Evolutionary conservation across 2,329 filamentous ascomycete genomes (phyloP).

Genomic region (Cladosporium sp.): DNA sequence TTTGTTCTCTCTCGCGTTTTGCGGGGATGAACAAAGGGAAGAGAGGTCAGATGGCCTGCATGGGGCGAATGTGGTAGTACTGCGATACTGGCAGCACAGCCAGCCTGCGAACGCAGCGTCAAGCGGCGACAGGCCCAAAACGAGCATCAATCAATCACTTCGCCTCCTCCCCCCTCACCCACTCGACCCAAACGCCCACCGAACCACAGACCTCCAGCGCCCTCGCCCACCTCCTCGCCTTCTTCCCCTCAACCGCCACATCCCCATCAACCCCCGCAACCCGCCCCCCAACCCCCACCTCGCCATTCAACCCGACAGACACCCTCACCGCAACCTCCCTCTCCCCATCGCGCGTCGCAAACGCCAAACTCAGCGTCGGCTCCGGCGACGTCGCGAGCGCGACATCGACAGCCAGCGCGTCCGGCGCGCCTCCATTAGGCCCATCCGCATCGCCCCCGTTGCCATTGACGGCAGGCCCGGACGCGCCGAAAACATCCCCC

Average conservation of each 20-base stretch:
- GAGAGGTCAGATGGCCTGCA: no score
- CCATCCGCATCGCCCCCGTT: background rate
- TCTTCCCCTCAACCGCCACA: conserved; percentile 21
- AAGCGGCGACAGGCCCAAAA: no score
- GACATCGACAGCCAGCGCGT: conserved; percentile 25
- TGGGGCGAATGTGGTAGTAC: no score
- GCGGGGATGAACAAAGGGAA: no score
- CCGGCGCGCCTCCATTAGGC: no score
- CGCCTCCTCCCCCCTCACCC: conserved; percentile 29
- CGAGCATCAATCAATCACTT: background rate
- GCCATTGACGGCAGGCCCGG: background rate
- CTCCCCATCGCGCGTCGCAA: conserved; percentile 42
- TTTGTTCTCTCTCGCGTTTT: no score
- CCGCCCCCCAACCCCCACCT: conserved; percentile 4
- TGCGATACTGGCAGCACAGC: no score
- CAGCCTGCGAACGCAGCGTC: no score
- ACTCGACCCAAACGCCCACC: conserved; percentile 48
- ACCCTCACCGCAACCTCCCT: conserved; percentile 46
- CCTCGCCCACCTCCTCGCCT: conserved; percentile 32
- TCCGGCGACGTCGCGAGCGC: conserved; percentile 27
- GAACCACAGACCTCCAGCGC: conserved; percentile 45
- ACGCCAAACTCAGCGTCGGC: conserved; percentile 25
- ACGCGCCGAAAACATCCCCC: conserved; percentile 25
- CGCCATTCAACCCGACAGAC: conserved; percentile 14
- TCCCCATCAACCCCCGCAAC: conserved; percentile 21